Evolutionary conservation across 2,329 filamentous ascomycete genomes (phyloP), one percentile per base, ranked within the genome.

Genomic region (Penicillium sp.): DNA sequence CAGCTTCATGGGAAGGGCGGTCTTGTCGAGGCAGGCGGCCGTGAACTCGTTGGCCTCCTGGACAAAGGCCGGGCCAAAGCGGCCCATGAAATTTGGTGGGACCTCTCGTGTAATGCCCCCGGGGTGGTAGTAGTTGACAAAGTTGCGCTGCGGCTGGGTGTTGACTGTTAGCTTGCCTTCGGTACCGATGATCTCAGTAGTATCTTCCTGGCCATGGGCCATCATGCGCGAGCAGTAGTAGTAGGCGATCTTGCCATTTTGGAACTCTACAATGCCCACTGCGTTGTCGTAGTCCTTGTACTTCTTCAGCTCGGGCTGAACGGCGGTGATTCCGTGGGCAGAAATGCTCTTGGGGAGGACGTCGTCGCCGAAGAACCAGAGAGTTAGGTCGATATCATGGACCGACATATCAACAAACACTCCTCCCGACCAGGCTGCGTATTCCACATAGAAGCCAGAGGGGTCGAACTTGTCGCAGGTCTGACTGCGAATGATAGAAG

Each of bases 381-480:
- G 63, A 0, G 78, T 73, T 3, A 83, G 71, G 48, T 82, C 79
- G 47, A 85, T 84, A 52, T 85, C 82, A 65, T 85, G 82, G 51
- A 85, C 78, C 36, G 76, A 77, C 67, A 78, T 82, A 64, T 85
- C 82, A 36, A 85, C 81, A 52, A 85, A 85, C 53, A 84, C 81
- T 35, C 81, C 81, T 17, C 81, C 81, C 2, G 70, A 76, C 63
- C 76, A 80, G 50, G 78, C 71, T 4, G 81, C 79, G 60, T 84
- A 85, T 15, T 73, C 69, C 33, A 85, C 79, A 56, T 83, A 85
- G 69, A 83, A 84, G 29, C 80, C 80, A 0, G 73, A 73, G 0
- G 79, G 77, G 43, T 83, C 79, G 36, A 77, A 72, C 56, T 78
- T 81, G 63, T 84, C 81, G 60, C 79, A 83, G 0, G 80, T 84